Base-by-base conservation (phyloP, 352 stramenopile species). In the Globisporangium perplexum region DNA sequence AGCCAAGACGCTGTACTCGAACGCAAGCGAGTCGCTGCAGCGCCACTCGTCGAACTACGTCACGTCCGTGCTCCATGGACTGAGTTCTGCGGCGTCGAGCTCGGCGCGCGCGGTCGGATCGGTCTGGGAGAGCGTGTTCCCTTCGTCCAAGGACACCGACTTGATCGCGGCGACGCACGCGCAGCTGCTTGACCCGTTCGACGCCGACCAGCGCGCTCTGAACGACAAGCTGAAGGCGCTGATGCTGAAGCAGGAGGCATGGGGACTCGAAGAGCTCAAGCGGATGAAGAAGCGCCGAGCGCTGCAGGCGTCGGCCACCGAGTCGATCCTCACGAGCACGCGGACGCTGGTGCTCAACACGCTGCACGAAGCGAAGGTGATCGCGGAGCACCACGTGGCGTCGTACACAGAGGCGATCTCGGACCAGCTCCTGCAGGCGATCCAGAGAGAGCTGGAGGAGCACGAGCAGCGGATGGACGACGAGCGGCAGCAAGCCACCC, bases 311-410 rank as follows among this genome's bases (percentile, higher is more conserved):
- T 57, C 54, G 17, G 50, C 58, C 2, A 72, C 60, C 0, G 59
- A 83, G 22, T 68, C 66, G 24, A 68, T 86, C 38, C 50, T 90
- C 31, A 55, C 58, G 0, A 68, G 85, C 18, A 84, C 72, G 7
- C 67, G 58, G 17, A 20, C 47, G 26, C 49, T 66, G 44, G 68
- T 77, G 53, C 50, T 81, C 0, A n/a, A 39, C 1, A 30, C 47
- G 11, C 22, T 41, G 12, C 47, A 24, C 10, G 28, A 72, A 42
- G 62, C 70, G 11, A 85, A 79, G 35, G 47, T 66, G 18, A 53
- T 56, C 15, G 72, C 73, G 4, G 44, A 69, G 10, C 57, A 72
- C 12, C 63, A 75, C 12, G 70, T 86, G 23, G 57, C 83, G 41
- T 39, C 57, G 24, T 77, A 66, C 33, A 64, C 64, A 0, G 60